A percentile compares a stretch with the other conserved stretches of the same genome.
phyloP scores from a whole-genome alignment of 2,329 filamentous ascomycete genomes.

The Sclerotinia sclerotiorum region DNA sequence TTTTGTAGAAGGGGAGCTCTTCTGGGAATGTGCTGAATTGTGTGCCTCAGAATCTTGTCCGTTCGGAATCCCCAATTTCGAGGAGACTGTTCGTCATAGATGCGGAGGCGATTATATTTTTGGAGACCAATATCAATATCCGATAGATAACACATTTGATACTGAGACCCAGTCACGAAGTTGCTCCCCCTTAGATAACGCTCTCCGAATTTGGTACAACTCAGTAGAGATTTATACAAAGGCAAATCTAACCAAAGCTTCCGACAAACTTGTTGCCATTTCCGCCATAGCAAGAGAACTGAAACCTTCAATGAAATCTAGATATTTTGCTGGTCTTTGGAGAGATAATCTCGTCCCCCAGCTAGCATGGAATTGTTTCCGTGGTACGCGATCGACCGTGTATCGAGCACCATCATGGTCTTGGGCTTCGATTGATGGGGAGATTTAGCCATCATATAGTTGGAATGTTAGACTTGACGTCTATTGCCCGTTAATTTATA shows the following conservation, averaged over 20 bases:
- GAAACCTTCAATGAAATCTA: background rate
- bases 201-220: too few species aligned
- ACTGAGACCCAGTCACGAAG: fast-evolving
- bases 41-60: background rate
- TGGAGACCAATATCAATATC: fast-evolving
- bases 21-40: background rate
- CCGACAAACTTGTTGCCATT: background rate
- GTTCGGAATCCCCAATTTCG: fast-evolving
- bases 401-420: conserved; percentile 2
- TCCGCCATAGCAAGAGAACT: background rate
- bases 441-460: fast-evolving
- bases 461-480: background rate
- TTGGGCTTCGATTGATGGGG: background rate
- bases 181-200: fast-evolving
- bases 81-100: fast-evolving
- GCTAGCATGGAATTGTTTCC: fast-evolving
- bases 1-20: background rate
- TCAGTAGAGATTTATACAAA: background rate
- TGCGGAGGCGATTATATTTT: too few species aligned
- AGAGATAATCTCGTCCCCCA: background rate
- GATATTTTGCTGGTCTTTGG: background rate
- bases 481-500: background rate
- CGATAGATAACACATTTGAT: background rate
- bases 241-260: background rate
- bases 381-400: fast-evolving